Conservation (phyloP, 345 rosid species). For the Anacardium occidentale region DNA sequence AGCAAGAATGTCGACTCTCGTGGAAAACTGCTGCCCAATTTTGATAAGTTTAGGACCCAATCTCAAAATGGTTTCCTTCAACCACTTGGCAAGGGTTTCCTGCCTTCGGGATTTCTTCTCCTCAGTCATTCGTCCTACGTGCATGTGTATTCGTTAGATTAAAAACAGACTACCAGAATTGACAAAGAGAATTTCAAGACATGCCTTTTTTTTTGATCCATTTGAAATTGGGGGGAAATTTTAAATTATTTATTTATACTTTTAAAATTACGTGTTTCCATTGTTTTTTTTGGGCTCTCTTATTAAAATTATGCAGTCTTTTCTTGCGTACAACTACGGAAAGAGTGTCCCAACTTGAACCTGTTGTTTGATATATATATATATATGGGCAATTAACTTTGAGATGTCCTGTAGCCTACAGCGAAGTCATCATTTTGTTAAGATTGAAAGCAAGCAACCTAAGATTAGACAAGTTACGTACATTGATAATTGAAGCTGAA, state of each 20-base stretch:
- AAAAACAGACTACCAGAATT: background rate
- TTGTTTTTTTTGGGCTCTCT: no score
- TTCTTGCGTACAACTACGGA: no score
- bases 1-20: constrained; percentile 97
- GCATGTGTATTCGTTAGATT: constrained; percentile 13
- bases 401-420: background rate
- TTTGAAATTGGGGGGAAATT: no score
- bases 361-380: background rate
- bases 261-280: no score
- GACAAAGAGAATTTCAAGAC: no score
- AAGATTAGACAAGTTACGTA: background rate
- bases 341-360: constrained; percentile 1
- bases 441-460: background rate
- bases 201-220: no score
- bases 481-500: background rate
- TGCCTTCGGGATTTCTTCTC: constrained; percentile 63
- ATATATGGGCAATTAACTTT: background rate
- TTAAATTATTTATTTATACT: no score
- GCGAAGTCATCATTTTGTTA: background rate
- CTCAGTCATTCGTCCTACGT: constrained; percentile 91
- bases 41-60: constrained; percentile 96
- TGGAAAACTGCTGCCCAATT: constrained; percentile 96
- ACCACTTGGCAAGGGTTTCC: constrained; percentile 86
- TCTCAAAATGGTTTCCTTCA: constrained; percentile 85
- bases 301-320: no score